Base-by-base conservation (phyloP, 345 rosid species). In the Citrus reticulata region DNA sequence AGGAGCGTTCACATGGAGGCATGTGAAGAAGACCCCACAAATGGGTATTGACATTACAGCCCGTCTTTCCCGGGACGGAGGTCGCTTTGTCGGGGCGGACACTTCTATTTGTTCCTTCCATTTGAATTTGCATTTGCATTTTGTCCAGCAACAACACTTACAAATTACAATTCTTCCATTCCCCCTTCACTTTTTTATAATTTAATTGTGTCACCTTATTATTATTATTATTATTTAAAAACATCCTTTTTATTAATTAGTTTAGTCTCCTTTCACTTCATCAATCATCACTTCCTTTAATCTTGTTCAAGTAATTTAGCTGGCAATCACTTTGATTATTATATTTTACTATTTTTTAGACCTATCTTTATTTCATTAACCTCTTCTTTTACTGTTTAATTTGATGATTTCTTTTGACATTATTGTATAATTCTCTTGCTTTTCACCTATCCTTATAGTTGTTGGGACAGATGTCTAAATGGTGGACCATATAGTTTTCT, bases 11-110 rank as follows among this genome's bases (percentile, higher is more conserved):
- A 91, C 93, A 86, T 90, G 95, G 92, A 83, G 81, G 89, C 95
- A 90, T 87, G 97, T 93, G 93, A 35, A 76, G 83, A 64, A 61
- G 95, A 86, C 74, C 88, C 88, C 85, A 83, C 78, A 72, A 68
- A 85, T 70, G 77, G 75, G 84, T 27, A 72, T 67, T 58, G 86
- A 81, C 89, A 77, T 74, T 83, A 84, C 88, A 89, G 76, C 88
- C 97, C 93, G 94, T 89, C 83, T 86, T 87, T 88, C 70, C 87
- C 90, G 93, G 93, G 86, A 84, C 86, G 84, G 84, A 88, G 92
- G 89, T 89, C 85, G 51, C 90, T 81, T 89, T 89, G 95, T 87
- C 91, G 86, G 89, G 40, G 14, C 40, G 73, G 34, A 16, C n/a
- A 6, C 22, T 29, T 32, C 10, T 24, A n/a, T 79, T 30, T 29